These are phyloP conservation scores for Wallacemonas rigidus DNA, from an alignment of 208 protist genomes.

Conservation along the genomic window DNA sequence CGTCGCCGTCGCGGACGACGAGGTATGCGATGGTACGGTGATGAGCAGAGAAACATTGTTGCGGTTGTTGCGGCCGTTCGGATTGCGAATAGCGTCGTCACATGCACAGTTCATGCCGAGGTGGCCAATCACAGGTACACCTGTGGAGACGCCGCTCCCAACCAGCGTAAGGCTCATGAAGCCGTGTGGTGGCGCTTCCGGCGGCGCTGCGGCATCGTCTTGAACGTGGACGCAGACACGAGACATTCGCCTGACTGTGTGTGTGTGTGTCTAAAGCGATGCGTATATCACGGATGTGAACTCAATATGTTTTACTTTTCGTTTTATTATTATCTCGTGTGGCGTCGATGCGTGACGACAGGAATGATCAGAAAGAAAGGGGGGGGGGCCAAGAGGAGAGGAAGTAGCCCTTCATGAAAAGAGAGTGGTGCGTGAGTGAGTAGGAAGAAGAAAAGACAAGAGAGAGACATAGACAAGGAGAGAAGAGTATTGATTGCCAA, in stretches of 20 bases:
- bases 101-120: slow-evolving; percentile 70
- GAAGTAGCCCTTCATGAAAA: too few species aligned
- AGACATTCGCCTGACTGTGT: background rate
- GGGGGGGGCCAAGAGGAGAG: too few species aligned
- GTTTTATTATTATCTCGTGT: too few species aligned
- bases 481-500: too few species aligned
- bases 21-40: slow-evolving; percentile 31
- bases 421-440: too few species aligned
- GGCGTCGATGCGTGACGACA: too few species aligned
- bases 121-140: slow-evolving; percentile 86
- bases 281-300: too few species aligned
- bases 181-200: slow-evolving; percentile 10
- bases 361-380: too few species aligned
- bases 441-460: too few species aligned
- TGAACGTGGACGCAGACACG: background rate
- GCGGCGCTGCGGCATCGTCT: background rate
- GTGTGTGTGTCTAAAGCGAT: slow-evolving; percentile 17
- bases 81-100: slow-evolving; percentile 59
- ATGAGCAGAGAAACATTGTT: slow-evolving; percentile 86
- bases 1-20: background rate
- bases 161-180: slow-evolving; percentile 56
- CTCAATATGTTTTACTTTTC: too few species aligned
- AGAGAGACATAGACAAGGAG: too few species aligned
- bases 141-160: slow-evolving; percentile 83
- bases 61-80: slow-evolving; percentile 65